A percentile compares a stretch with the other conserved stretches of the same genome.
phyloP scores from a whole-genome alignment of 352 stramenopile species.

The Pythium phragmiticola region DNA sequence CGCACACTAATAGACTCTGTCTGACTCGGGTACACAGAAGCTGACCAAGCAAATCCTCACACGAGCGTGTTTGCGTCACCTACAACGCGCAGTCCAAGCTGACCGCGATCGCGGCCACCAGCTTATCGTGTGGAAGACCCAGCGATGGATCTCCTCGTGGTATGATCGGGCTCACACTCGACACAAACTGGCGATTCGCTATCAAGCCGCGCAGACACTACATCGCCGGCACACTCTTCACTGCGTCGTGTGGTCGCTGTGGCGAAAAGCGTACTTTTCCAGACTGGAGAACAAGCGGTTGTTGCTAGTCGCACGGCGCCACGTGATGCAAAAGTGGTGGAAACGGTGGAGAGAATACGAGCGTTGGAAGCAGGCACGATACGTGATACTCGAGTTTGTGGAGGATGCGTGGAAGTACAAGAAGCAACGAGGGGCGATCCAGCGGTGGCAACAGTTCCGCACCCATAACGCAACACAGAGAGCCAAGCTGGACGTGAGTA shows the following conservation, averaged over 20 bases:
- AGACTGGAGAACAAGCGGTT: background rate
- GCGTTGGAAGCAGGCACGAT: background rate
- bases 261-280: constrained; percentile 11
- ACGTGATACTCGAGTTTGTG: constrained; percentile 6
- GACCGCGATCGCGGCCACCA: constrained; percentile 6
- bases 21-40: background rate
- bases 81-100: constrained; percentile 6
- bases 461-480: background rate
- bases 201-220: background rate
- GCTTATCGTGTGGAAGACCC: constrained; percentile 11
- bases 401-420: background rate
- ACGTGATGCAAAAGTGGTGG: constrained; percentile 19
- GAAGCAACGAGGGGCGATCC: constrained; percentile 2
- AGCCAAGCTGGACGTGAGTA: background rate
- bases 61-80: constrained; percentile 1
- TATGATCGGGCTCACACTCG: background rate
- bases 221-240: background rate
- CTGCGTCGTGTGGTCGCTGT: constrained; percentile 9
- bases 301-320: background rate
- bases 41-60: background rate
- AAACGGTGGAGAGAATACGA: constrained; percentile 10
- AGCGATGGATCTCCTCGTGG: constrained; percentile 10
- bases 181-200: background rate
- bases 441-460: background rate
- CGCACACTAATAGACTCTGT: no score